phyloP scores from a whole-genome alignment of 1,284 basidiomycete species.

The Leccinum subfulvum region DNA sequence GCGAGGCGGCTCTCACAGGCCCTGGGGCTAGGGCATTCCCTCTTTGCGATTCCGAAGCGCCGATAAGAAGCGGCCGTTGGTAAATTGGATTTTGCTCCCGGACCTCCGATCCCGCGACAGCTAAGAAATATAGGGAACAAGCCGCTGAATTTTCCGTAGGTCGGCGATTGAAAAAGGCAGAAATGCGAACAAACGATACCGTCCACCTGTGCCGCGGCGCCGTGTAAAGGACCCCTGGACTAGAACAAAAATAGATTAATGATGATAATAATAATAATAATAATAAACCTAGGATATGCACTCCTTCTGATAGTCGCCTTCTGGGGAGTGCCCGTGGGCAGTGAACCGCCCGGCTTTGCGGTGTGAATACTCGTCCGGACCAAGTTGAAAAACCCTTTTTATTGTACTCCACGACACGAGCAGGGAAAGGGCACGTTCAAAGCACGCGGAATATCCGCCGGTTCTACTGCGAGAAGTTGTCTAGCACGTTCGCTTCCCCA shows the following conservation, averaged over 20 bases:
- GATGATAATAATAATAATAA: constrained; percentile 14
- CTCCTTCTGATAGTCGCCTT: constrained; percentile 13
- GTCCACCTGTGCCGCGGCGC: constrained; percentile 31
- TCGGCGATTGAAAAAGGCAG: constrained; percentile 33
- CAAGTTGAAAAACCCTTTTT: constrained; percentile 7
- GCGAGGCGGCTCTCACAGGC: constrained; percentile 16
- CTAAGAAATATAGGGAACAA: background rate
- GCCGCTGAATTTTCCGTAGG: constrained; percentile 22
- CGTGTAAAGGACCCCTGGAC: constrained; percentile 24
- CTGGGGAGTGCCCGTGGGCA: constrained; percentile 5
- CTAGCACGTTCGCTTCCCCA: constrained; percentile 23
- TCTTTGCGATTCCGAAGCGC: constrained; percentile 16
- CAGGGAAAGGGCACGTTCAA: constrained; percentile 15
- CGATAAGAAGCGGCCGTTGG: constrained; percentile 10
- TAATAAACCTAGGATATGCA: constrained; percentile 14
- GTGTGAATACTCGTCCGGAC: constrained; percentile 15
- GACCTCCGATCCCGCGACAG: constrained; percentile 12
- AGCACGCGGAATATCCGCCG: constrained; percentile 17
- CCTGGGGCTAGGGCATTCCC: constrained; percentile 26
- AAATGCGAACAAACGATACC: constrained; percentile 6
- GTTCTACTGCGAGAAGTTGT: constrained; percentile 5
- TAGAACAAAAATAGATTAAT: constrained; percentile 12
- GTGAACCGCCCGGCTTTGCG: constrained; percentile 14
- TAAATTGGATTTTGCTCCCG: background rate
- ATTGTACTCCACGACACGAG: constrained; percentile 5